These are phyloP conservation scores for Neonectria neomacrospora DNA, from an alignment of 2,329 filamentous ascomycete species.

Conservation along the genomic window DNA sequence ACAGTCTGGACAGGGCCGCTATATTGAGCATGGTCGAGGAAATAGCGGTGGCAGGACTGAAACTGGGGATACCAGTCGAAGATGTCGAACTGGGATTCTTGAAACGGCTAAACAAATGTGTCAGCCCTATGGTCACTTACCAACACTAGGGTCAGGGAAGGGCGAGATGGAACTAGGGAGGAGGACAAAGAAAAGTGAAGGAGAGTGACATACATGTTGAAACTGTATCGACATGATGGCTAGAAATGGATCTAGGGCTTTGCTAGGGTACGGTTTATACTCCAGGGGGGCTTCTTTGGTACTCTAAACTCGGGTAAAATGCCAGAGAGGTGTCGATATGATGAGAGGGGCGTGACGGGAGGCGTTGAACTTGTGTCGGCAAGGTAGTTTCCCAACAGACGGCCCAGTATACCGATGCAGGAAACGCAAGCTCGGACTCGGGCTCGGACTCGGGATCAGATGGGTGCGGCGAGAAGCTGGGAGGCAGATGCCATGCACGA, in stretches of 20 bases:
- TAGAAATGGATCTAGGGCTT: slow-evolving; percentile 2
- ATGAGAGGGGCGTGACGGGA: neutral
- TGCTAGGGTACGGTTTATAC: slow-evolving; percentile 14
- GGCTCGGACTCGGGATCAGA: neutral
- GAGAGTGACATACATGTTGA: slow-evolving; percentile 35
- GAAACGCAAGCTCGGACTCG: slow-evolving; percentile 1
- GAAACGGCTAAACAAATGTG: slow-evolving; percentile 53
- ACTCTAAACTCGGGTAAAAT: neutral
- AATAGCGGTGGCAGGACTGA: slow-evolving; percentile 89
- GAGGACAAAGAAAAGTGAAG: neutral
- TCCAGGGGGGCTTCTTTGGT: neutral
- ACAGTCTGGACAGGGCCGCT: slow-evolving; percentile 85
- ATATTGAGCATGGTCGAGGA: slow-evolving; percentile 91
- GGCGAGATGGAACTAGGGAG: neutral
- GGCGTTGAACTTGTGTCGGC: neutral
- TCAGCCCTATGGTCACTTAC: slow-evolving; percentile 29
- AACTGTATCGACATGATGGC: slow-evolving; percentile 42
- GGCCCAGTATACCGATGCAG: neutral
- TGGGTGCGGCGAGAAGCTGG: slow-evolving; percentile 1
- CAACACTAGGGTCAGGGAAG: neutral
- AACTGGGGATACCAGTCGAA: slow-evolving; percentile 94
- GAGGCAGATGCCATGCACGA: slow-evolving; percentile 9
- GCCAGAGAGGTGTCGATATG: neutral
- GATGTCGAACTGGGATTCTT: slow-evolving; percentile 74
- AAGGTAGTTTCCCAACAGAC: neutral